These are phyloP conservation scores for Coemansia sp. DNA, from an alignment of 192 early-diverging fungal species.

Conservation along the genomic window DNA sequence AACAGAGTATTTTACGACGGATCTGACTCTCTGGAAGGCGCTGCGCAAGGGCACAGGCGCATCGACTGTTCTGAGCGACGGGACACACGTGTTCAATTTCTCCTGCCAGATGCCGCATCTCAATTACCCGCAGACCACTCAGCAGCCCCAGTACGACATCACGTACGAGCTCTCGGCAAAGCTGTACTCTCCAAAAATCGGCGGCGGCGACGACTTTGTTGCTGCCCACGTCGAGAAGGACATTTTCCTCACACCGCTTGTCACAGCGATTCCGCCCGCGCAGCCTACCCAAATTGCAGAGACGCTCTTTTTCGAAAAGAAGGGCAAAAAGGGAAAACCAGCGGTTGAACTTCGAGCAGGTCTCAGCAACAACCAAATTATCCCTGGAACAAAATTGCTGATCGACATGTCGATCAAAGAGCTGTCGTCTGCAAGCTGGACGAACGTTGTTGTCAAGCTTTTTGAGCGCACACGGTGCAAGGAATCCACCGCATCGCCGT, in stretches of 20 bases:
- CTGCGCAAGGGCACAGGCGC: slow-evolving; percentile 36
- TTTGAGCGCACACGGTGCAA: slow-evolving; percentile 45
- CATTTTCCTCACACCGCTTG: slow-evolving; percentile 36
- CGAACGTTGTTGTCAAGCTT: slow-evolving; percentile 30
- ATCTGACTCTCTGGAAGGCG: slow-evolving; percentile 42
- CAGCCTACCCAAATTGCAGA: slow-evolving; percentile 27
- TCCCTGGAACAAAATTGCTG: slow-evolving; percentile 35
- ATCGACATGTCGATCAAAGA: slow-evolving; percentile 50
- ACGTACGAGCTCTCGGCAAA: slow-evolving; percentile 26
- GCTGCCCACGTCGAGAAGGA: slow-evolving; percentile 31
- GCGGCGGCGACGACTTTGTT: slow-evolving; percentile 22
- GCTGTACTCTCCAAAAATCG: slow-evolving; percentile 29
- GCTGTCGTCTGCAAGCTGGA: slow-evolving; percentile 42
- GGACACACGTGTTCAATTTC: slow-evolving; percentile 52
- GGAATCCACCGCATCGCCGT: slow-evolving; percentile 18
- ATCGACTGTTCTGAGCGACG: slow-evolving; percentile 52
- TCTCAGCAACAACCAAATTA: slow-evolving; percentile 24
- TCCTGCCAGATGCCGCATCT: slow-evolving; percentile 46
- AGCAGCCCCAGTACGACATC: slow-evolving; percentile 31
- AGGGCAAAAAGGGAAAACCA: slow-evolving; percentile 46
- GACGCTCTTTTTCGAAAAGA: slow-evolving; percentile 50
- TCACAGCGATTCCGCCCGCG: slow-evolving; percentile 17
- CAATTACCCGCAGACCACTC: slow-evolving; percentile 49
- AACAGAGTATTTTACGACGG: slow-evolving; percentile 19
- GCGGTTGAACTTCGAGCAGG: slow-evolving; percentile 37